phyloP scores from a whole-genome alignment of 345 rosid genomes.

The Populus pruinosa region DNA sequence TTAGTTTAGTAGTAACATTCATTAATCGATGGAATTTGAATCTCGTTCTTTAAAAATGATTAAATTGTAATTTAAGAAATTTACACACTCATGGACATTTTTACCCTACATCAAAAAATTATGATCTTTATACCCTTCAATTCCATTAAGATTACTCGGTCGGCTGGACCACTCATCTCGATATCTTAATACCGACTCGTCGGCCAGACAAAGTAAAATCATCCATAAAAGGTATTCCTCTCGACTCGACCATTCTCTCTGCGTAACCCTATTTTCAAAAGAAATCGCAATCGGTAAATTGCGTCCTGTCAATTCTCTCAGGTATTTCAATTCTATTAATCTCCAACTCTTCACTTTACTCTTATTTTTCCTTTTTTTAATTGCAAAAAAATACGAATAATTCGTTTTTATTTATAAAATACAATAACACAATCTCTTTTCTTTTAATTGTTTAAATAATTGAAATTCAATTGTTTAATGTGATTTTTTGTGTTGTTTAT shows the following conservation, averaged over 20 bases:
- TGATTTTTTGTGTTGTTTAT: background rate
- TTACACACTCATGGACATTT: background rate
- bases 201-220: background rate
- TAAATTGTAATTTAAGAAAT: background rate
- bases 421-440: background rate
- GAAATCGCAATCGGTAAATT: background rate
- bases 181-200: background rate
- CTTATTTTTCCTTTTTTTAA: background rate
- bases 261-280: constrained; percentile 18
- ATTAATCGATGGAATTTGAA: no score
- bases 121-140: background rate
- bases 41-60: background rate
- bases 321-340: constrained; percentile 8
- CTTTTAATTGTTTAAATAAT: background rate
- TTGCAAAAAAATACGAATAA: background rate
- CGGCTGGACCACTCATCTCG: background rate
- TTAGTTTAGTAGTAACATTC: background rate
- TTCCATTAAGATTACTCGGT: background rate
- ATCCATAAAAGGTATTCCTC: background rate
- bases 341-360: background rate
- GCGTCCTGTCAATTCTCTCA: background rate
- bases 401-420: background rate
- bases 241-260: no score
- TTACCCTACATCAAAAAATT: background rate
- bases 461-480: background rate